Base-by-base conservation (phyloP, 2,329 filamentous ascomycete species). In the Verticillium klebahnii region DNA sequence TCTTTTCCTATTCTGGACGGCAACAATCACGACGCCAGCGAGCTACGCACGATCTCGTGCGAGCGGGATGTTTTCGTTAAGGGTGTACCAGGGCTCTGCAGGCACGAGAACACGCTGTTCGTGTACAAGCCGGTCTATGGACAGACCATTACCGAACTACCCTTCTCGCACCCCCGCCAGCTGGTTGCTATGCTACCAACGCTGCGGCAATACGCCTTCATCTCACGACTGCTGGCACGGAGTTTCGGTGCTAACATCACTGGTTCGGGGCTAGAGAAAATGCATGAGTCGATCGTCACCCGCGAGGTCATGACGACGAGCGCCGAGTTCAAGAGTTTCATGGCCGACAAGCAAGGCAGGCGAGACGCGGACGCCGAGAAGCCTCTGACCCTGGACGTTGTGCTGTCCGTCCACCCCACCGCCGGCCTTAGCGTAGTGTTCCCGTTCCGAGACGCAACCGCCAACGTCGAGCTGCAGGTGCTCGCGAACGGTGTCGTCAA, bases 151-250 rank as follows among this genome's bases (percentile, higher is more conserved):
- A 84, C 83, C 1, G 85, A 89, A 61, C 79, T 95, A 36, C 87
- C 90, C 0, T 94, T 96, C 69, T 85, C 86, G 2, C 92, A 96
- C 69, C 92, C 92, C 0, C 84, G 87, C 58, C 91, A 96, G 70
- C 77, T 96, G 4, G 78, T 93, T 7, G 82, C 85, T 60, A 85
- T 93, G 70, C 80, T 96, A n/a, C 90, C 91, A 0, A 79, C 83
- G 4, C 78, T 95, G 17, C 82, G 92, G 15, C 91, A 95, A 71
- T 95, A 92, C 69, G 89, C 89, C 0, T 87, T 90, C 66, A 77
- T 92, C 5, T 86, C 86, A 1, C 85, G 80, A 0, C 74, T 95
- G 2, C 79, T 94, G 3, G 77, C 82, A 61, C 85, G 84, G 58
- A 86, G 82, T 61, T 90, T 92, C 34, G 62, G 64, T 7, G 61